Conservation (phyloP, 371 early-diverging fungal genomes). For the Choanephora cucurbitarum region DNA sequence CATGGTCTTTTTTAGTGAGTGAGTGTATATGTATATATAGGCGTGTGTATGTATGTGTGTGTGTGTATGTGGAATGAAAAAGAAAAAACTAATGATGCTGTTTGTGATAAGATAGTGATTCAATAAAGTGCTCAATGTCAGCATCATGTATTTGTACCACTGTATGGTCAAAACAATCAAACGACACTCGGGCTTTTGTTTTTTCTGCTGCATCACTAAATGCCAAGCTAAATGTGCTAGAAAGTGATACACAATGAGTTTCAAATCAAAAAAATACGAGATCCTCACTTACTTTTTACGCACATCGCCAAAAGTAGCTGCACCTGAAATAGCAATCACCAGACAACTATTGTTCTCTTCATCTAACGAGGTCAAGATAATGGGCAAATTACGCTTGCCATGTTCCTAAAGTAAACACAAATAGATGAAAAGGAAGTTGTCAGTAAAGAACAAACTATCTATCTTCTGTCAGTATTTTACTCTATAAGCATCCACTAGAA, state of each 20-base stretch:
- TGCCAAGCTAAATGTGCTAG: constrained; percentile 71
- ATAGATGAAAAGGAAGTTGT: no score
- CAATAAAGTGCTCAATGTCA: constrained; percentile 65
- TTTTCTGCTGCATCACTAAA: constrained; percentile 68
- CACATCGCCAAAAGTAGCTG: constrained; percentile 60
- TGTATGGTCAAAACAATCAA: constrained; percentile 73
- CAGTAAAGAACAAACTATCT: not conserved
- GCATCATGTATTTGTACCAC: constrained; percentile 62
- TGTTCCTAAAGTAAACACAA: constrained; percentile 60
- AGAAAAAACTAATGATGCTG: constrained; percentile 4
- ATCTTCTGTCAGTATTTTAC: constrained; percentile 40
- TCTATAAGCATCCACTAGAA: constrained; percentile 76
- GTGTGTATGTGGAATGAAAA: not conserved
- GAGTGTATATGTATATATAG: no score
- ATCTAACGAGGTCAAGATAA: constrained; percentile 68
- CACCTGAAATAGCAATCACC: constrained; percentile 69
- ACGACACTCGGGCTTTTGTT: constrained; percentile 52
- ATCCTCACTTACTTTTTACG: constrained; percentile 62
- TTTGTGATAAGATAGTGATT: constrained; percentile 38
- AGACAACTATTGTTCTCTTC: constrained; percentile 63
- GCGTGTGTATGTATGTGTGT: no score
- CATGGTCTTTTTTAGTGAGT: no score
- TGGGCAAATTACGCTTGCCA: constrained; percentile 54
- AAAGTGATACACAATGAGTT: no score
- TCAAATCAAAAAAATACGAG: not conserved